Evolutionary conservation across 768 basidiomycete genomes (phyloP).

Genomic region (Exsudoporus frostii): DNA sequence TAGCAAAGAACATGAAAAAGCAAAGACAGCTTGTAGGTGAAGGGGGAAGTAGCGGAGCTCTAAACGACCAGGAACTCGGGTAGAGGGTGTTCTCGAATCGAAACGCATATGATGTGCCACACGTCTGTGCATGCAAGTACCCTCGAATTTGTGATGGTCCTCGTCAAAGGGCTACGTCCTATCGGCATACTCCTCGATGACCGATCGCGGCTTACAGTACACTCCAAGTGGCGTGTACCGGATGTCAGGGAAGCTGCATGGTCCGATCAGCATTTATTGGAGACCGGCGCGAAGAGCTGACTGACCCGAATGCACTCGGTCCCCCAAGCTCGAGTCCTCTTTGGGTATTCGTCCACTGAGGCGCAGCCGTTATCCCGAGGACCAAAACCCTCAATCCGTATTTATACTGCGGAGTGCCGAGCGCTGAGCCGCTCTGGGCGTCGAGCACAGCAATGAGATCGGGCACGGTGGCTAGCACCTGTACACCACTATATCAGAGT

Average conservation of each 20-base stretch:
- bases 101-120: not conserved
- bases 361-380: constrained; percentile 43
- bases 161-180: constrained; percentile 5
- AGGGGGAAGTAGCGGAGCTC: not conserved
- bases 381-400: constrained; percentile 62
- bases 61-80: not conserved
- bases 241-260: constrained; percentile 29
- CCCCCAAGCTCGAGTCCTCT: constrained; percentile 51
- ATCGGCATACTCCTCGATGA: constrained; percentile 42
- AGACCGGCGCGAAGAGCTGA: not conserved
- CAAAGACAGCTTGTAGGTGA: not conserved
- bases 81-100: constrained; percentile 3
- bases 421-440: constrained; percentile 54
- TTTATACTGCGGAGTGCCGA: constrained; percentile 61
- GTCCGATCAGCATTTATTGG: constrained; percentile 5
- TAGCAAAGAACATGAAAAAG: not conserved
- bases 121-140: not conserved
- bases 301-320: constrained; percentile 51
- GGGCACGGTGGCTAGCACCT: constrained; percentile 57
- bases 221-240: constrained; percentile 38
- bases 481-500: constrained; percentile 6
- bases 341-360: constrained; percentile 52
- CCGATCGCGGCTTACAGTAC: constrained; percentile 42
- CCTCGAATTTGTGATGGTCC: constrained; percentile 3
- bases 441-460: constrained; percentile 66